Evolutionary conservation across 306 rosid species (phyloP).

Genomic region (Cercis canadensis): DNA sequence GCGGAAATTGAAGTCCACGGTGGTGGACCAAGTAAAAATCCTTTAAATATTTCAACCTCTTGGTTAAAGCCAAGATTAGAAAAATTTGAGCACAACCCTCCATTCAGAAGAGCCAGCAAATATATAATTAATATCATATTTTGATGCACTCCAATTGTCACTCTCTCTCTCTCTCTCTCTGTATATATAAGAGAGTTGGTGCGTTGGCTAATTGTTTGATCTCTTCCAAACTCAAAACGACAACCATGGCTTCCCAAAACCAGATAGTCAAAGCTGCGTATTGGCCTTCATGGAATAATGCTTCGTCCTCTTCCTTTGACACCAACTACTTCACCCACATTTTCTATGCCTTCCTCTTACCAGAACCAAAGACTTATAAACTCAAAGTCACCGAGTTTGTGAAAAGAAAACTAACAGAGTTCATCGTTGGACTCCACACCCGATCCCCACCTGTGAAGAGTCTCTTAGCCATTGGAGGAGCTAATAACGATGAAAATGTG

Average conservation of each 20-base stretch:
- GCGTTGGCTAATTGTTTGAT: neutral
- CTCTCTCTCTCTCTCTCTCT: neutral
- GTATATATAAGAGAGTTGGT: no score
- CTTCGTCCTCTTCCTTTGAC: slow-evolving; percentile 54
- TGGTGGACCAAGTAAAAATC: no score
- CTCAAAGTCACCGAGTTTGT: slow-evolving; percentile 45
- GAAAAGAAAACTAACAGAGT: slow-evolving; percentile 39
- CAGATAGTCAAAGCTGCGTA: slow-evolving; percentile 67
- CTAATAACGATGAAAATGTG: slow-evolving; percentile 46
- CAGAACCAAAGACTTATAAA: slow-evolving; percentile 46
- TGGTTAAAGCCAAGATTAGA: slow-evolving; percentile 3
- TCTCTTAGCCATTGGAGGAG: slow-evolving; percentile 77
- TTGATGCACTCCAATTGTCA: neutral
- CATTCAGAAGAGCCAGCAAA: neutral
- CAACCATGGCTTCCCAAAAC: slow-evolving; percentile 28
- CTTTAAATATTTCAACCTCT: no score
- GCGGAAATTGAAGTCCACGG: no score
- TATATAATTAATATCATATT: neutral
- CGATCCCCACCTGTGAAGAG: slow-evolving; percentile 57
- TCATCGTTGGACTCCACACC: slow-evolving; percentile 51
- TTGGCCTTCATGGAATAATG: slow-evolving; percentile 56
- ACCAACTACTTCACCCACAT: slow-evolving; percentile 78
- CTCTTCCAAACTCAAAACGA: neutral
- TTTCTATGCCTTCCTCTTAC: slow-evolving; percentile 67
- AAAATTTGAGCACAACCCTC: slow-evolving; percentile 22